A percentile compares a stretch with the other conserved stretches of the same genome.
Evolutionary conservation across 305 asterid species (phyloP).

Genomic region (Ilex paraguariensis): DNA sequence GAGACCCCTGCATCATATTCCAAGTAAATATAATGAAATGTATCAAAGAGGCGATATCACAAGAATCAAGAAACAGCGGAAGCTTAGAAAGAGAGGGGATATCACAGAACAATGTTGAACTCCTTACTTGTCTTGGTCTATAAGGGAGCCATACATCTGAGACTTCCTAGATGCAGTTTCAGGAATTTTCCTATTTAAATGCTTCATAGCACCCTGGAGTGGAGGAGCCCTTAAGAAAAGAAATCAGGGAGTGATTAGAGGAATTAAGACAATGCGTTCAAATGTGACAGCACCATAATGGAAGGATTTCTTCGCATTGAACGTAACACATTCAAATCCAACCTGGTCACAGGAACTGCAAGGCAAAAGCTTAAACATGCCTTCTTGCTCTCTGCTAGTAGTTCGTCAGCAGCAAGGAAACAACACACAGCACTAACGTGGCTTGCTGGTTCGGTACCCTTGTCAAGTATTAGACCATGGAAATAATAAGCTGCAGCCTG

Average conservation of each 20-base stretch:
- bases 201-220: slow-evolving; percentile 79
- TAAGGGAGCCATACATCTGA: slow-evolving; percentile 65
- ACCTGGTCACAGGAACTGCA: slow-evolving; percentile 72
- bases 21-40: not conserved
- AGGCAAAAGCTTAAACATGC: slow-evolving; percentile 75
- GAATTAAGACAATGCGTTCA: too few relatives aligned
- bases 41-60: not conserved
- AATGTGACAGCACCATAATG: too few relatives aligned
- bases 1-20: slow-evolving; percentile 37
- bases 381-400: slow-evolving; percentile 71
- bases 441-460: slow-evolving; percentile 58
- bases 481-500: slow-evolving; percentile 89
- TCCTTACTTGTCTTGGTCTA: slow-evolving; percentile 63
- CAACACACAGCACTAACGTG: slow-evolving; percentile 60
- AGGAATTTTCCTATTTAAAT: slow-evolving; percentile 64
- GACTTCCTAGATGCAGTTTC: slow-evolving; percentile 72
- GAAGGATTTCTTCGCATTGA: too few relatives aligned
- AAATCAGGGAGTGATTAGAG: not conserved
- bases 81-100: not conserved
- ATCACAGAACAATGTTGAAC: not conserved
- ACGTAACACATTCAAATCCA: not conserved
- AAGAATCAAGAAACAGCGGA: not conserved
- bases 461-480: slow-evolving; percentile 68
- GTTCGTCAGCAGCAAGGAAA: slow-evolving; percentile 67
- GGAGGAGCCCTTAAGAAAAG: slow-evolving; percentile 51